phyloP scores from a whole-genome alignment of 306 rosid genomes.

The Cucumis hystrix region DNA sequence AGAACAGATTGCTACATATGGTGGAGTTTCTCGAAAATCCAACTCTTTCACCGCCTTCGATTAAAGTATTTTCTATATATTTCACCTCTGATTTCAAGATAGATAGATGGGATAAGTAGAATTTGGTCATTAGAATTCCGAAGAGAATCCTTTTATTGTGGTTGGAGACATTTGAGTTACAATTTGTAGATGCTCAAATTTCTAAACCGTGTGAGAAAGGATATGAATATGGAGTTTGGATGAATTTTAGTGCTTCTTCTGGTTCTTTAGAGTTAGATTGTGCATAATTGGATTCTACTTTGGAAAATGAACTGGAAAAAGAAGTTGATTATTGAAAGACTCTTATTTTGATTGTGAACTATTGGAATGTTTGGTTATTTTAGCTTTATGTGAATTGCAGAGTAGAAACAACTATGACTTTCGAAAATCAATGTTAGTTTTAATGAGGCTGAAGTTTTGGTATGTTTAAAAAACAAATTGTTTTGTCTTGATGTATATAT shows the following conservation, averaged over 20 bases:
- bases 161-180: neutral
- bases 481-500: too few relatives aligned
- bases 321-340: neutral
- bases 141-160: neutral
- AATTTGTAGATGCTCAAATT: neutral
- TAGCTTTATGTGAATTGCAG: too few relatives aligned
- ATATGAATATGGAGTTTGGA: neutral
- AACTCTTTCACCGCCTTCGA: conserved; percentile 1
- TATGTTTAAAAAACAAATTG: too few relatives aligned
- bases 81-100: neutral
- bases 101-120: neutral
- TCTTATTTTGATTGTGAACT: too few relatives aligned
- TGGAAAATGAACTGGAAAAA: neutral
- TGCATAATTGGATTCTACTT: neutral
- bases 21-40: conserved; percentile 7
- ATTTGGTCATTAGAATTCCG: neutral
- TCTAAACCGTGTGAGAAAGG: neutral
- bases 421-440: too few relatives aligned
- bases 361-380: too few relatives aligned
- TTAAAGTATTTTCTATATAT: conserved; percentile 2
- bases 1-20: too few relatives aligned
- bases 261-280: neutral
- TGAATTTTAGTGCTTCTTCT: neutral
- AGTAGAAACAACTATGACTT: too few relatives aligned
- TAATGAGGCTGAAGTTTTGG: too few relatives aligned